Evolutionary conservation across 768 basidiomycete species (phyloP), one percentile per base, ranked within the genome.

Genomic region (Kwoniella bestiolae): DNA sequence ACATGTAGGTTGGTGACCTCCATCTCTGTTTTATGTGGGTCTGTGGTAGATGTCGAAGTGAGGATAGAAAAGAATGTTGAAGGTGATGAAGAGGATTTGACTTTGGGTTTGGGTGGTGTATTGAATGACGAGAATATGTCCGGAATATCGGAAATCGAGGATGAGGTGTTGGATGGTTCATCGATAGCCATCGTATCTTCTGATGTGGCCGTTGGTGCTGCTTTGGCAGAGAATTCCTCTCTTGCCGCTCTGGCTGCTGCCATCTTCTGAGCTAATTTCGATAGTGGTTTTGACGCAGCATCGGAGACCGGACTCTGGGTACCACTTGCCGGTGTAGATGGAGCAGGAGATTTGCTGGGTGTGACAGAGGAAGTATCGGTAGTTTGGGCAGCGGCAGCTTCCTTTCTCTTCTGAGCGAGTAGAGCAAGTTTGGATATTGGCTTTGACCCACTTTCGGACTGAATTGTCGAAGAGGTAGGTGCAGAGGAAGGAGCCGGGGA

Each of bases 251-350:
- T 56, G n/a, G 80, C 74, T 6, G 80, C 72, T 41, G 75, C 79
- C 69, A 78, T 78, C 41, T 72, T 72, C 57, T 80, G 79, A 14
- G 76, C 71, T 0, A 84, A 80, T 74, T 87, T 87, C 16, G 79
- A 77, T 28, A 78, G 47, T 18, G 79, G 75, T 61, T 77, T 78
- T 6, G 65, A 23, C 6, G 72, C 23, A 3, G 47, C 90, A 12
- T 50, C 66, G 9, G 61, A 28, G 1, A 47, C 28, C 2, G 63
- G 18, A n/a, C 56, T 41, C 14, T 34, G 53, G 2, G 58, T 56
- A 21, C 56, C 16, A 32, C 35, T 52, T 28, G 51, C 25, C n/a
- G 55, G 52, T n/a, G 5, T 56, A 31, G 46, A 58, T 23, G 35
- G 50, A n/a, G 51, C 41, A 25, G 6, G 51, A 21, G 38, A 60